phyloP scores from a whole-genome alignment of 148 eudicot species.

The Silene conica region DNA sequence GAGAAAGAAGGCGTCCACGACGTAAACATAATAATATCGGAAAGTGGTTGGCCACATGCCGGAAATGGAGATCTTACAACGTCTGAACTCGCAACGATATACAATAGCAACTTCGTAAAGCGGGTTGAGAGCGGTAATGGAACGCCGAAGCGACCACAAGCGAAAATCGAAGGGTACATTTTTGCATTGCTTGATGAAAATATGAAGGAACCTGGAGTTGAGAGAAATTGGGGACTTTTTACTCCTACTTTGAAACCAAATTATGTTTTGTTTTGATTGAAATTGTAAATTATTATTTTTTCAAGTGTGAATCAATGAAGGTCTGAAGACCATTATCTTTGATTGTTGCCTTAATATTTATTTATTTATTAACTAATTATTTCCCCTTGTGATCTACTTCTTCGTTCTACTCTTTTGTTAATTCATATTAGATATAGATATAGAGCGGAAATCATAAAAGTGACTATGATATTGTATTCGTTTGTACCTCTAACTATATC shows the following conservation, averaged over 20 bases:
- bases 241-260: slow-evolving; percentile 27
- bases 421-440: too few species aligned
- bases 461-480: too few species aligned
- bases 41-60: slow-evolving; percentile 43
- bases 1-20: slow-evolving; percentile 32
- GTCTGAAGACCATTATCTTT: too few species aligned
- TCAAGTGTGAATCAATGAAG: too few species aligned
- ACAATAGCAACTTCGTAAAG: slow-evolving; percentile 25
- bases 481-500: too few species aligned
- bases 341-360: too few species aligned
- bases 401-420: too few species aligned
- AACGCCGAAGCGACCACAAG: slow-evolving; percentile 36
- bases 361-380: too few species aligned
- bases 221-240: slow-evolving; percentile 33
- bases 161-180: slow-evolving; percentile 22
- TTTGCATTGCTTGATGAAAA: slow-evolving; percentile 32
- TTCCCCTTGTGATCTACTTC: too few species aligned
- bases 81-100: slow-evolving; percentile 32
- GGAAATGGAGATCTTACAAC: slow-evolving; percentile 42
- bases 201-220: slow-evolving; percentile 30
- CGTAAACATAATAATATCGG: slow-evolving; percentile 30
- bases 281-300: too few species aligned
- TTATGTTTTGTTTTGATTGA: slow-evolving; percentile 10
- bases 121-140: slow-evolving; percentile 16
- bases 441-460: too few species aligned